A percentile compares a stretch with the other conserved stretches of the same genome.
These are phyloP conservation scores for Xylaria sp. DNA, from an alignment of 2,329 filamentous ascomycete species.

Conservation along the genomic window DNA sequence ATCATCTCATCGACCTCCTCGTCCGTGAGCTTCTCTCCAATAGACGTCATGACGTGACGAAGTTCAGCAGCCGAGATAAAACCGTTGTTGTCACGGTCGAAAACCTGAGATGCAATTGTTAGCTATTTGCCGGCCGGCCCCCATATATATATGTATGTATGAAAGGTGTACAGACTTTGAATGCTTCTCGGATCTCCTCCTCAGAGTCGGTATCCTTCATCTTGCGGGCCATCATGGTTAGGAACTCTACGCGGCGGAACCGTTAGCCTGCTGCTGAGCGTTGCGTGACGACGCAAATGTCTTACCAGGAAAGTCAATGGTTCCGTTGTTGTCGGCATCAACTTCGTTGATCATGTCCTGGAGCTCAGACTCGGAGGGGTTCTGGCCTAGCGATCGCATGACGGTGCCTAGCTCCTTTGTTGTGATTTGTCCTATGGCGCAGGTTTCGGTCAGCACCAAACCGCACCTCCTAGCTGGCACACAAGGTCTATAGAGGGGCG, in stretches of 20 bases:
- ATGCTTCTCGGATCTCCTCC: conserved; percentile 89
- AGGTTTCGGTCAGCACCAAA: conserved; percentile 30
- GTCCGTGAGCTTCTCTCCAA: conserved; percentile 90
- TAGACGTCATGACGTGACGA: conserved; percentile 91
- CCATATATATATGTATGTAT: too few species aligned
- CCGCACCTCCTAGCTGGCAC: conserved; percentile 20
- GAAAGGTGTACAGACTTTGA: conserved; percentile 70
- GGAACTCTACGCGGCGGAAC: conserved; percentile 71
- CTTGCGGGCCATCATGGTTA: conserved; percentile 94
- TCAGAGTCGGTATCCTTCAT: conserved; percentile 95
- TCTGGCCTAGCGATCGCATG: conserved; percentile 90
- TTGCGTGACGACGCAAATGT: conserved; percentile 18
- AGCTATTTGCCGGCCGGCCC: conserved; percentile 37
- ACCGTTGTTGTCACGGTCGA: conserved; percentile 91
- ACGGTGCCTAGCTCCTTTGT: conserved; percentile 91
- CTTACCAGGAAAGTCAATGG: conserved; percentile 89
- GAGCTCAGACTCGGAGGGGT: conserved; percentile 88
- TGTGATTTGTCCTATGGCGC: conserved; percentile 80
- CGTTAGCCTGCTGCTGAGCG: conserved; percentile 45
- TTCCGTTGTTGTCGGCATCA: conserved; percentile 91
- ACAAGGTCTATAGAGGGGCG: background rate
- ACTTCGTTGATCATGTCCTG: conserved; percentile 97
- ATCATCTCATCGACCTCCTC: conserved; percentile 96
- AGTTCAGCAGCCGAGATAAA: conserved; percentile 91
- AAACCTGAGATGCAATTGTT: conserved; percentile 62